A percentile compares a stretch with the other conserved stretches of the same genome.
Conservation (phyloP, 768 basidiomycete species). For the Lentinula sp. region DNA sequence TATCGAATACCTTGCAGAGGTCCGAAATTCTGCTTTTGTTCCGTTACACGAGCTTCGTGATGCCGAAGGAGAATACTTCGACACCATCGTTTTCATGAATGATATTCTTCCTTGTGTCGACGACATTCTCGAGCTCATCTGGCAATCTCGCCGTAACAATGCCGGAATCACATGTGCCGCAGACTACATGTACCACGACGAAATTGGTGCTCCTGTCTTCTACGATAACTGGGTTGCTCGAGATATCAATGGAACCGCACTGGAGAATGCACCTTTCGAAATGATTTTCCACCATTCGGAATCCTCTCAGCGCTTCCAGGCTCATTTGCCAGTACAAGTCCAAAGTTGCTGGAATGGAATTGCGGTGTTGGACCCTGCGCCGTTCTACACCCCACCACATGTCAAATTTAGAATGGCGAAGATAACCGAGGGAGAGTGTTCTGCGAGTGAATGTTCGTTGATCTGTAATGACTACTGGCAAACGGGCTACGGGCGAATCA, state of each 20-base stretch:
- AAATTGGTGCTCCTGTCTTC: conserved; percentile 90
- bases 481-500: conserved; percentile 90
- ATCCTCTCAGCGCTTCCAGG: conserved; percentile 77
- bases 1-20: conserved; percentile 99
- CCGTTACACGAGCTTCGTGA: conserved; percentile 93
- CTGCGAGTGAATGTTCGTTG: conserved; percentile 90
- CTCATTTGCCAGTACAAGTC: conserved; percentile 91
- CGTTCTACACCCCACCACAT: conserved; percentile 88
- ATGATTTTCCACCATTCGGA: conserved; percentile 81
- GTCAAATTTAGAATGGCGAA: conserved; percentile 95
- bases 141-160: conserved; percentile 88
- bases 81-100: conserved; percentile 99
- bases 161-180: conserved; percentile 98
- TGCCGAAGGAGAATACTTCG: conserved; percentile 89
- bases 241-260: conserved; percentile 96
- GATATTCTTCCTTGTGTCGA: conserved; percentile 97
- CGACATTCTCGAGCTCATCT: conserved; percentile 96
- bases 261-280: conserved; percentile 98
- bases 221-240: conserved; percentile 99
- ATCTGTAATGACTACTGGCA: conserved; percentile 99
- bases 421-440: conserved; percentile 85
- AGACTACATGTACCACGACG: conserved; percentile 99
- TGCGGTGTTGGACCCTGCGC: conserved; percentile 91
- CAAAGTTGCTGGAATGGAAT: conserved; percentile 99
- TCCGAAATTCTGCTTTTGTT: conserved; percentile 96